A percentile compares a stretch with the other conserved stretches of the same genome.
These are phyloP conservation scores for Nitzschia sp. DNA, from an alignment of 108 stramenopile species.

Conservation along the genomic window DNA sequence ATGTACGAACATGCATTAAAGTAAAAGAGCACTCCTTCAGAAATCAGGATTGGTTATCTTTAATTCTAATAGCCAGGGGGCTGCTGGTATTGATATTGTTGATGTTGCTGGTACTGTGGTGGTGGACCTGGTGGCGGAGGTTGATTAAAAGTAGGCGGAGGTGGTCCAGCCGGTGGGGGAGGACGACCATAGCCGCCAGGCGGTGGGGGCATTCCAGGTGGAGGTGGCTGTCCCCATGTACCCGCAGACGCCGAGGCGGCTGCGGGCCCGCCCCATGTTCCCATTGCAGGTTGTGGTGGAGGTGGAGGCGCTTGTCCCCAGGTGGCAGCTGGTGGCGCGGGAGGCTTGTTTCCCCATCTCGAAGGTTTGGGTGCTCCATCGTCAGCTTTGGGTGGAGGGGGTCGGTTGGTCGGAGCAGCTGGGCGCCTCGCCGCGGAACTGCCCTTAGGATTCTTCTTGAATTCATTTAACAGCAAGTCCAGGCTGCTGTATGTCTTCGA, in stretches of 20 bases:
- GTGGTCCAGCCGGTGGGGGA: conserved; percentile 42
- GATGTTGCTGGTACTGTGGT: conserved; percentile 26
- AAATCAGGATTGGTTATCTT: no score
- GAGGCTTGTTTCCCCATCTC: conserved; percentile 32
- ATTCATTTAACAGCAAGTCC: conserved; percentile 78
- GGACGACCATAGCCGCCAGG: conserved; percentile 17
- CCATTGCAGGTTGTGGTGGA: conserved; percentile 8
- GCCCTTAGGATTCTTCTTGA: conserved; percentile 84
- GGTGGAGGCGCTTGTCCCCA: conserved; percentile 20
- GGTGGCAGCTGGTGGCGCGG: conserved; percentile 29
- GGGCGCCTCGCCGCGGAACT: conserved; percentile 19
- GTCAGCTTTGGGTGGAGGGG: conserved; percentile 4
- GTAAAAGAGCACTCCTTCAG: no score
- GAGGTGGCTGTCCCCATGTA: conserved; percentile 31
- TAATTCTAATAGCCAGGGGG: conserved; percentile 18
- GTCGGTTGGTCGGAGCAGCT: conserved; percentile 15
- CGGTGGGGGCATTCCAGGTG: conserved; percentile 29
- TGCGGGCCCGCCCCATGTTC: conserved; percentile 9
- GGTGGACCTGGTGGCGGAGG: conserved; percentile 37
- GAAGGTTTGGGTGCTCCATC: conserved; percentile 24
- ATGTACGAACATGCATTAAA: no score
- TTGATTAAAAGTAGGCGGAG: conserved; percentile 22
- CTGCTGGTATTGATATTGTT: conserved; percentile 25
- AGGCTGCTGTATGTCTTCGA: conserved; percentile 53
- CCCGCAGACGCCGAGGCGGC: conserved; percentile 5